Evolutionary conservation across 306 rosid species (phyloP).

Genomic region (Fagus sylvatica): DNA sequence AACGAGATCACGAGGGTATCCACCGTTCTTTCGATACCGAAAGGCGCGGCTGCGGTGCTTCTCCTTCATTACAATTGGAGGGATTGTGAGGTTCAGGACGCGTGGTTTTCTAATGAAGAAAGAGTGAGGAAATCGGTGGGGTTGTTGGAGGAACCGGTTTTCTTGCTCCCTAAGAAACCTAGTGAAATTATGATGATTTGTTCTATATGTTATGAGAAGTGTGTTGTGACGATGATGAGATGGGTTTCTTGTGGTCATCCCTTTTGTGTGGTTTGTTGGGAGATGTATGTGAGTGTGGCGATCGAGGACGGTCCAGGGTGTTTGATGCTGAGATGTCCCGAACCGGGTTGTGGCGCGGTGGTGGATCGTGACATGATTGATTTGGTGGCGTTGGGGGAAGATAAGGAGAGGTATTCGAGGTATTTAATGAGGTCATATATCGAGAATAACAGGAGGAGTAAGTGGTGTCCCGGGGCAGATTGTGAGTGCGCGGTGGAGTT

Average conservation of each 20-base stretch:
- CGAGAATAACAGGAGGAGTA: constrained; percentile 9
- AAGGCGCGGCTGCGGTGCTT: neutral
- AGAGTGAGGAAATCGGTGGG: neutral
- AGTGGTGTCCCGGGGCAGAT: constrained; percentile 26
- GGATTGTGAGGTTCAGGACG: neutral
- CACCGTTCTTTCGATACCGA: neutral
- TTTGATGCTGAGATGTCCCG: constrained; percentile 16
- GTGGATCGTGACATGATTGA: constrained; percentile 13
- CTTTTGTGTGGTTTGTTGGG: constrained; percentile 14
- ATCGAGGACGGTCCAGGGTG: constrained; percentile 1
- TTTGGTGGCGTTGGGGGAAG: neutral
- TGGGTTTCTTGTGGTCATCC: constrained; percentile 18
- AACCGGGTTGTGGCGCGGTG: neutral
- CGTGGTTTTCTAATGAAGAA: constrained; percentile 17
- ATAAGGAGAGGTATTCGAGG: neutral
- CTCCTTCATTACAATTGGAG: constrained; percentile 14
- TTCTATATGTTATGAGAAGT: neutral
- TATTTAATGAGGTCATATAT: constrained; percentile 13
- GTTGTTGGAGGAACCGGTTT: neutral
- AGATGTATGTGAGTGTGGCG: neutral
- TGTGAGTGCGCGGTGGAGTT: constrained; percentile 10
- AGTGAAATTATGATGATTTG: neutral
- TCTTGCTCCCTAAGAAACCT: neutral
- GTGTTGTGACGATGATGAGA: neutral
- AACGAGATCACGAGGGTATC: neutral